Conservation (phyloP, 1,284 basidiomycete genomes). For the Rhodotorula mucilaginosa region DNA sequence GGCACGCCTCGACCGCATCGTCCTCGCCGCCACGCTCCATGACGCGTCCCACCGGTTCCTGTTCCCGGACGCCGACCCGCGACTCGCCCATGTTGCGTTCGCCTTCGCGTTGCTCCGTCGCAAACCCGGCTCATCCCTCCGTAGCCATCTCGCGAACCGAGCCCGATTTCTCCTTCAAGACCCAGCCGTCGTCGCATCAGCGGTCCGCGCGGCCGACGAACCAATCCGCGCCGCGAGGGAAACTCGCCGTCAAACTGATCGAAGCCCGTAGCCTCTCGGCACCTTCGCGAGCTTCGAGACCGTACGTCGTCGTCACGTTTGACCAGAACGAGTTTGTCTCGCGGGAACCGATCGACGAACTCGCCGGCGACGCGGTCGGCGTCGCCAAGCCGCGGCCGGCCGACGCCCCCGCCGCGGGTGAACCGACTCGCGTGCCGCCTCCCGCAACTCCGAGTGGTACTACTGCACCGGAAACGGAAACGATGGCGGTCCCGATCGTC, state of each 20-base stretch:
- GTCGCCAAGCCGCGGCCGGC: constrained; percentile 56
- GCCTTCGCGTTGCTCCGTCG: not conserved
- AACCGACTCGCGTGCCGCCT: constrained; percentile 4
- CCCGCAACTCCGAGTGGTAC: constrained; percentile 20
- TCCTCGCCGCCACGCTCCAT: constrained; percentile 1
- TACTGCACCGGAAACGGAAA: constrained; percentile 6
- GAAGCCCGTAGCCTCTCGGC: constrained; percentile 83
- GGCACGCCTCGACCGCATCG: not conserved
- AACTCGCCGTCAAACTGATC: constrained; percentile 93
- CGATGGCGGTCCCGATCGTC: constrained; percentile 2
- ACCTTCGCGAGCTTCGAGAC: constrained; percentile 62
- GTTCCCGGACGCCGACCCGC: not conserved
- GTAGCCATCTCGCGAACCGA: constrained; percentile 36
- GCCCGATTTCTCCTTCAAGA: constrained; percentile 40
- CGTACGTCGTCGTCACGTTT: constrained; percentile 96
- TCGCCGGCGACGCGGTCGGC: constrained; percentile 82
- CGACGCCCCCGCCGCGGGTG: constrained; percentile 17
- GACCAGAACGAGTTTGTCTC: constrained; percentile 99
- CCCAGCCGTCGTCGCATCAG: constrained; percentile 25
- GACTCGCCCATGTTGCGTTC: constrained; percentile 1
- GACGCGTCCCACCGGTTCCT: not conserved
- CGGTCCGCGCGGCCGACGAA: constrained; percentile 10
- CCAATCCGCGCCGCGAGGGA: constrained; percentile 58
- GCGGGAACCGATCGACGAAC: constrained; percentile 78
- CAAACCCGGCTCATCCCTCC: not conserved